Evolutionary conservation across 805 yeast species (phyloP).

Genomic region (Nakazawaea wickerhamii): DNA sequence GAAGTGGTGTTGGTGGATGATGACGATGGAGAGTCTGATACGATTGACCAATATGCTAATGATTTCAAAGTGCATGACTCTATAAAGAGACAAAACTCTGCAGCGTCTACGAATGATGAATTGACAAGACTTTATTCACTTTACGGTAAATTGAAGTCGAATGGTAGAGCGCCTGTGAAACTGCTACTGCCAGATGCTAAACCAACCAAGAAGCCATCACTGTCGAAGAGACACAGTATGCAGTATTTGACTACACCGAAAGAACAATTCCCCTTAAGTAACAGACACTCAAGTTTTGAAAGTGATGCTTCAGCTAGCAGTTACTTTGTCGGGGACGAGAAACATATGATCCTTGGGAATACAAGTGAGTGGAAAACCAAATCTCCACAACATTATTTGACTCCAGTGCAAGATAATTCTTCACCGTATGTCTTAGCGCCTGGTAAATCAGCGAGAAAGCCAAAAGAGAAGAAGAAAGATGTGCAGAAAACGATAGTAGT

Average conservation of each 20-base stretch:
- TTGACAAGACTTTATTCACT: slow-evolving; percentile 11
- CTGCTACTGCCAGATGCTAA: too few relatives aligned
- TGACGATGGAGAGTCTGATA: slow-evolving; percentile 1
- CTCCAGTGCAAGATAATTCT: background rate
- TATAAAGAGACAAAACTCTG: background rate
- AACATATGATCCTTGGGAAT: slow-evolving; percentile 7
- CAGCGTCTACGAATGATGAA: background rate
- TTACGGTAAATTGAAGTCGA: slow-evolving; percentile 4
- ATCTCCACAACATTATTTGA: background rate
- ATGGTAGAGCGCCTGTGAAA: too few relatives aligned
- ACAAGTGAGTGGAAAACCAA: slow-evolving; percentile 3
- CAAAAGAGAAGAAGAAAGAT: background rate
- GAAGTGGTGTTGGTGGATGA: slow-evolving; percentile 8
- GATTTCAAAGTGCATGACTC: slow-evolving; percentile 10
- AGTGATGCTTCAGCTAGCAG: slow-evolving; percentile 5
- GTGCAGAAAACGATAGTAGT: too few relatives aligned
- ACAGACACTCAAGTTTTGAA: slow-evolving; percentile 2
- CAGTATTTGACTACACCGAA: background rate
- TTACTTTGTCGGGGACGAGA: slow-evolving; percentile 8
- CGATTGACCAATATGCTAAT: slow-evolving; percentile 4
- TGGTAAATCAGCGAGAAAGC: background rate
- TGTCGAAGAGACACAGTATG: background rate
- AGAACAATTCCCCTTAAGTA: background rate
- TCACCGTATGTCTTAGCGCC: background rate
- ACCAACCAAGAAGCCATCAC: background rate